Evolutionary conservation across 257 asterid species (phyloP), one percentile per base, ranked within the genome.

Genomic region (Solanum tarijense): DNA sequence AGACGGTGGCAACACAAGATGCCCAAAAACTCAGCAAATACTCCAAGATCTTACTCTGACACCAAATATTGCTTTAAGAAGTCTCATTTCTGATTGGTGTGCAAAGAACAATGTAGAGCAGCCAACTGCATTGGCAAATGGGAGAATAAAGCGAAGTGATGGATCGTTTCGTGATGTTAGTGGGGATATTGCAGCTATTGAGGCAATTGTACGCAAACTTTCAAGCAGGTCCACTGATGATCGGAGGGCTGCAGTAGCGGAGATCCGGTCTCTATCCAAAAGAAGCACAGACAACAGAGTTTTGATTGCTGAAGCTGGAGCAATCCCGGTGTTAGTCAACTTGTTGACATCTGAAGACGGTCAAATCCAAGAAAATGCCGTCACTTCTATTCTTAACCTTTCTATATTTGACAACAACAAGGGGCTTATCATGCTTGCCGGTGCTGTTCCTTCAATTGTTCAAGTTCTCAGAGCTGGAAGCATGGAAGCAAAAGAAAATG

Each of bases 21-120:
- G 99, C 91, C 99, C 99, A 4, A 97, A 97, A 94, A 96, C 99
- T 87, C 98, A 93, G 90, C 99, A 93, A 91, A 95, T 93, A 90
- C 98, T 97, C 62, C 92, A 89, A 73, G 93, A 96, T 87, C 96
- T 93, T 85, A 96, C 97, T 14, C 95, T 97, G 18, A 97, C 99
- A 31, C 96, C 99, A 20, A 97, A 97, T 79, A 94, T 94, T 25
- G 98, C 92, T 60, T 88, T 97, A 71, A 89, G 98, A 89, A 95
- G 98, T 84, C 88, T 96, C 79, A 95, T 96, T 88, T 92, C 95
- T 76, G 98, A 96, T 84, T 97, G 98, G 98, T 95, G 98, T 90
- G 8, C 86, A 46, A 93, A 91, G 79, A 90, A 95, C 90, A 93
- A 94, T 23, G 84, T 96, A 60, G 96, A 96, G 92, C 98, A 94